phyloP scores from a whole-genome alignment of 176 grass and related monocot genomes.

The Areca catechu region DNA sequence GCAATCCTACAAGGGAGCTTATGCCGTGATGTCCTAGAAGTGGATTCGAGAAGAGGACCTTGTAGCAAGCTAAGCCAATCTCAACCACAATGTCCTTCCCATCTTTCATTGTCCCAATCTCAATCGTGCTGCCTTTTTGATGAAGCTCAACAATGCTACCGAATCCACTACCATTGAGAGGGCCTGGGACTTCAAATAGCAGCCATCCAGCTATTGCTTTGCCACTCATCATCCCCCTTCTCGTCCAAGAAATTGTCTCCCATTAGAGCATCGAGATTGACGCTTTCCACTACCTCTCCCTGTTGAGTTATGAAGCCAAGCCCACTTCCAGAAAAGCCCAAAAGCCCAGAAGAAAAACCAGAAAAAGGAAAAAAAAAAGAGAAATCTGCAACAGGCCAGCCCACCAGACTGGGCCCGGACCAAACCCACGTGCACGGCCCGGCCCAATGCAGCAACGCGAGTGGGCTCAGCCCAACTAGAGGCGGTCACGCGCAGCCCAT shows the following conservation, averaged over 20 bases:
- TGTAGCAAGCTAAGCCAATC: background rate
- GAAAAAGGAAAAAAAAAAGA: too few relatives aligned
- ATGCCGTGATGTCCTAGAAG: constrained; percentile 28
- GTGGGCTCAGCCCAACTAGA: too few relatives aligned
- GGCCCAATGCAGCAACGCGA: too few relatives aligned
- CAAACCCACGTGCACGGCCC: too few relatives aligned
- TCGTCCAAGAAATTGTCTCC: constrained; percentile 16
- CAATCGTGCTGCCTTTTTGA: background rate
- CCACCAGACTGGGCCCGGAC: too few relatives aligned
- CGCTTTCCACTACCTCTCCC: constrained; percentile 26
- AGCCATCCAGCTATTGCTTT: constrained; percentile 5
- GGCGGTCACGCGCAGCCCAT: too few relatives aligned
- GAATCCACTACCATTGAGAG: background rate
- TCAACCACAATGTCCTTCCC: background rate
- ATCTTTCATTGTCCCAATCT: background rate
- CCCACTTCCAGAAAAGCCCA: too few relatives aligned
- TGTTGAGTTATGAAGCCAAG: too few relatives aligned
- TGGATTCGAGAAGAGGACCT: constrained; percentile 14
- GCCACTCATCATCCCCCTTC: background rate
- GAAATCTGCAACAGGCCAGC: too few relatives aligned
- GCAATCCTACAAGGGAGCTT: constrained; percentile 37
- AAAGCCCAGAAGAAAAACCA: too few relatives aligned
- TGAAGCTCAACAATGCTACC: too few relatives aligned
- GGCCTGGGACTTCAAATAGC: constrained; percentile 34
- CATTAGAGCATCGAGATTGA: constrained; percentile 38